Percentiles rank a stretch among this genome's conserved stretches.
phyloP scores from a whole-genome alignment of 306 rosid genomes.

The Lablab purpureus region DNA sequence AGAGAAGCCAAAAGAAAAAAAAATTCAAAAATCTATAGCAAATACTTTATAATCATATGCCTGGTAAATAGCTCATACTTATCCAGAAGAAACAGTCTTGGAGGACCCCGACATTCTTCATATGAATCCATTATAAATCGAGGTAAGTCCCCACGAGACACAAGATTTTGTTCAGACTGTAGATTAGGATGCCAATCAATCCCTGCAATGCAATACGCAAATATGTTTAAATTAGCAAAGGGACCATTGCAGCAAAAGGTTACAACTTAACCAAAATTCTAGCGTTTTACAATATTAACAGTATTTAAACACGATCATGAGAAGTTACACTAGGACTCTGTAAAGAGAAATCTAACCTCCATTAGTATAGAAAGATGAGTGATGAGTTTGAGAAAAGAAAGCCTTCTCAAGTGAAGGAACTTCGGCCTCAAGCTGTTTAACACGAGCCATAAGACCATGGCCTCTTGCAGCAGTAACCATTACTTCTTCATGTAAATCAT shows the following conservation, averaged over 20 bases:
- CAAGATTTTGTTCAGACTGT: slow-evolving; percentile 69
- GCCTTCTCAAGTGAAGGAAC: slow-evolving; percentile 94
- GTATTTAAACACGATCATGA: slow-evolving; percentile 31
- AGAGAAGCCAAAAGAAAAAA: slow-evolving; percentile 42
- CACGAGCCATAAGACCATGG: slow-evolving; percentile 88
- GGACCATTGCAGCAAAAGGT: slow-evolving; percentile 14
- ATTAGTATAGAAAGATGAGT: slow-evolving; percentile 72
- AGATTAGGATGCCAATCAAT: slow-evolving; percentile 92
- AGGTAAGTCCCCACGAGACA: slow-evolving; percentile 85
- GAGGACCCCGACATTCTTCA: slow-evolving; percentile 95
- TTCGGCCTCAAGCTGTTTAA: slow-evolving; percentile 97
- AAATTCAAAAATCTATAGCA: slow-evolving; percentile 18
- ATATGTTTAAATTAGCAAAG: slow-evolving; percentile 30
- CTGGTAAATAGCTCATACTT: slow-evolving; percentile 65
- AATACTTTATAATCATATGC: background rate
- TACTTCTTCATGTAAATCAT: slow-evolving; percentile 96
- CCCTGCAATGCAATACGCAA: slow-evolving; percentile 65
- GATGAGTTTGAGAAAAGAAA: slow-evolving; percentile 84
- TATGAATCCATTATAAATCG: slow-evolving; percentile 96
- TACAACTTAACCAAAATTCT: slow-evolving; percentile 37
- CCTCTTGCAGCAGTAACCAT: slow-evolving; percentile 92
- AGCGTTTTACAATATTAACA: slow-evolving; percentile 33
- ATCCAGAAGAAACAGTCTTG: slow-evolving; percentile 90
- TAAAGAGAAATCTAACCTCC: slow-evolving; percentile 65
- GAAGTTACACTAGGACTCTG: slow-evolving; percentile 42